Evolutionary conservation across 306 rosid species (phyloP), one percentile per base, ranked within the genome.

Genomic region (Styphnolobium japonicum): DNA sequence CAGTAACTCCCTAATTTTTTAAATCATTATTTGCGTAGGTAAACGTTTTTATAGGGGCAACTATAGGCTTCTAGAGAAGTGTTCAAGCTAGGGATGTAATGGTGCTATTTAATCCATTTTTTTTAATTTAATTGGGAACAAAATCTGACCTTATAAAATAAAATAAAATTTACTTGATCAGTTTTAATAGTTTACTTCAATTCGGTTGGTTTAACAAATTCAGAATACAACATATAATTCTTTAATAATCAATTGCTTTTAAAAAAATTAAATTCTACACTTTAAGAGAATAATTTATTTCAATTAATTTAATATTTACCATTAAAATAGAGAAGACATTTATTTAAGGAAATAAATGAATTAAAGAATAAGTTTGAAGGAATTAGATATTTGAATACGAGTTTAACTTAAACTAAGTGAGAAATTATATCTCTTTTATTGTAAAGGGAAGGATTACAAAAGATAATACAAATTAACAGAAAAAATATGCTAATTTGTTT

Each of bases 21-120:
- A n/a, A 22, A 71, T 80, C 57, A 79, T 75, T 70, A 11, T 29
- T 18, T 71, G 52, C 49, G 73, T 69, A n/a, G 23, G 21, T 75
- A 11, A 67, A 37, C 55, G 39, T 19, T 58, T 71, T 57, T 62
- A 29, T 10, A 19, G 52, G 67, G 67, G 25, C 63, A n/a, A 9
- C 8, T 8, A 22, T 27, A 78, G 39, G 29, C 2, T 48, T 29
- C 53, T 7, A 21, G 37, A 53, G 67, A 52, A 25, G 33, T 42
- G 23, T 36, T 46, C 4, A 27, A 64, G 3, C 15, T 46, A 15
- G 7, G 7, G 9, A 36, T 15, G 25, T 10, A 62, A 34, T 37
- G 25, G 31, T 37, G 71, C 33, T 19, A 21, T 46, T 46, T 46
- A n/a, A 46, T n/a, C 52, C 7, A 5, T 6, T 46, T 46, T 46